These are phyloP conservation scores for Chaetomium sp. DNA, from an alignment of 2,329 filamentous ascomycete species.

Conservation along the genomic window DNA sequence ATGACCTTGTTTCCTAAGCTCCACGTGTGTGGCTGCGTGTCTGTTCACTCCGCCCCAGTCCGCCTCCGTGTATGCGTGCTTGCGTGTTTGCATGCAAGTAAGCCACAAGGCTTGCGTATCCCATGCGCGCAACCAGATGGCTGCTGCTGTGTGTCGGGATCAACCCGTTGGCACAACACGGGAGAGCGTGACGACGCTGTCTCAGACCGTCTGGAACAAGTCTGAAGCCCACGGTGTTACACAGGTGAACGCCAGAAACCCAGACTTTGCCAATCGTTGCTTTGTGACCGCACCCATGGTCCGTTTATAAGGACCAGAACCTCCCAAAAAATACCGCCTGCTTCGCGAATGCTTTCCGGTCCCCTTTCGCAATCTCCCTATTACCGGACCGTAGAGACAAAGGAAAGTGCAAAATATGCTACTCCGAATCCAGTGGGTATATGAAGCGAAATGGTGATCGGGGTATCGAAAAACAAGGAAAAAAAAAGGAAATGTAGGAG, in stretches of 20 bases:
- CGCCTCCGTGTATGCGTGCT: neutral
- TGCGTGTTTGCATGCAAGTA: neutral
- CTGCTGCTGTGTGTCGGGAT: neutral
- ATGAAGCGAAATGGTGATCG: constrained; percentile 24
- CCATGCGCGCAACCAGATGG: neutral
- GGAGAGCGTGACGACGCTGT: neutral
- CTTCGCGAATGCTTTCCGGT: neutral
- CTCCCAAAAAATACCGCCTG: neutral
- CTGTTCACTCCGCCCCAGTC: neutral
- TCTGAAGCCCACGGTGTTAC: neutral
- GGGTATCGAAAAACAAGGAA: constrained; percentile 26
- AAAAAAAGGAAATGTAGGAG: neutral
- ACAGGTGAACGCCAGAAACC: neutral
- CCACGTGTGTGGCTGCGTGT: neutral
- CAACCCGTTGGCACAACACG: neutral
- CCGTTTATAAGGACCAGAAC: neutral
- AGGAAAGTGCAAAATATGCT: constrained; percentile 11
- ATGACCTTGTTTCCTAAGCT: neutral
- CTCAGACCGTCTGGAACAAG: neutral
- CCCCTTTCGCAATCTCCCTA: neutral
- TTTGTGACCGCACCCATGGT: neutral
- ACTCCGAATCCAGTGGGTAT: constrained; percentile 30
- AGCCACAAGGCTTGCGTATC: neutral
- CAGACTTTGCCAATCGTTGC: neutral
- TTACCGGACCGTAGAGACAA: constrained; percentile 1